Percentiles rank a stretch among this genome's conserved stretches.
Conservation (phyloP, 192 early-diverging fungal species). For the Glomus cerebriforme region DNA sequence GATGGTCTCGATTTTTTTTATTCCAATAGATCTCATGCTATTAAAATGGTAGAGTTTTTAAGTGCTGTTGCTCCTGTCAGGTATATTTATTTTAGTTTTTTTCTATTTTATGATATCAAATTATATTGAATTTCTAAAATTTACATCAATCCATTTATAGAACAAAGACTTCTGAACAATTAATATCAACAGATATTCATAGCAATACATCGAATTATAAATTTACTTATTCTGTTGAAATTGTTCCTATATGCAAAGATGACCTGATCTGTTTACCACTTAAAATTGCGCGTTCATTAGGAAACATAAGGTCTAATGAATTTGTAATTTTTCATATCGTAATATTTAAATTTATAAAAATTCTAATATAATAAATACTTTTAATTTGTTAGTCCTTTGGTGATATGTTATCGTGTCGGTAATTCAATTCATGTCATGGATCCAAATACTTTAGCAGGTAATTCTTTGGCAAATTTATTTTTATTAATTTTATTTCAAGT, state of each 20-base stretch:
- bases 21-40: slow-evolving; percentile 82
- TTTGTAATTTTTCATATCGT: neutral
- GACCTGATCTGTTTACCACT: slow-evolving; percentile 86
- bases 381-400: slow-evolving; percentile 58
- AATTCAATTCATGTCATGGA: slow-evolving; percentile 88
- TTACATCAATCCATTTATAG: slow-evolving; percentile 40
- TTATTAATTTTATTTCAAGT: neutral
- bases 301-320: slow-evolving; percentile 63
- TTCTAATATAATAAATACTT: neutral
- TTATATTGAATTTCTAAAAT: neutral
- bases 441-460: slow-evolving; percentile 70
- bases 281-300: slow-evolving; percentile 82
- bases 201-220: slow-evolving; percentile 90
- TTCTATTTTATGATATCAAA: neutral
- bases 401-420: slow-evolving; percentile 81
- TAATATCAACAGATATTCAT: slow-evolving; percentile 96
- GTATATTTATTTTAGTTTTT: slow-evolving; percentile 38
- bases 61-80: slow-evolving; percentile 79
- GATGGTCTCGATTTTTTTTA: slow-evolving; percentile 99
- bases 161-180: slow-evolving; percentile 89
- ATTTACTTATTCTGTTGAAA: slow-evolving; percentile 94
- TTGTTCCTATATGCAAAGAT: slow-evolving; percentile 96
- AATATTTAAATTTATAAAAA: neutral
- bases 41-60: slow-evolving; percentile 96
- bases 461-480: neutral